phyloP scores from a whole-genome alignment of 2,329 filamentous ascomycete genomes.

The Biscogniauxia sp. region DNA sequence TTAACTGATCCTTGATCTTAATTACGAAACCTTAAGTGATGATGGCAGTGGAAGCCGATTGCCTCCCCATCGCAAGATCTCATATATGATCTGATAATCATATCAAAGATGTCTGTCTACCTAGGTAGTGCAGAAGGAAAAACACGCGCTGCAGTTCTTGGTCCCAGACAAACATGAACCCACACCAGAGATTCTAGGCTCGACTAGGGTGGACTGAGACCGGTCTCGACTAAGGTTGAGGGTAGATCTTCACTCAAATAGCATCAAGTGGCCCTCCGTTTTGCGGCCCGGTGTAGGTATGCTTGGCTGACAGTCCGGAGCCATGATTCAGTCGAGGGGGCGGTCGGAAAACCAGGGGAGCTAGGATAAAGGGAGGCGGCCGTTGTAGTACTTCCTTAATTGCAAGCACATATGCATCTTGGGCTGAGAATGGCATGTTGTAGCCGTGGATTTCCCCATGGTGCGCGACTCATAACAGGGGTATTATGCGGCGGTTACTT shows the following conservation, averaged over 20 bases:
- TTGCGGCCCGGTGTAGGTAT: background rate
- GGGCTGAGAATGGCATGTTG: background rate
- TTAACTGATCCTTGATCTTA: slow-evolving; percentile 1
- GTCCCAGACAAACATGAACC: background rate
- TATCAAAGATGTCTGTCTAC: background rate
- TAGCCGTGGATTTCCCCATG: background rate
- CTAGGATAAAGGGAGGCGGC: background rate
- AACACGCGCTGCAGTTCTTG: background rate
- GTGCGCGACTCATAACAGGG: background rate
- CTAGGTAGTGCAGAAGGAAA: background rate
- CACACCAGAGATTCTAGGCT: background rate
- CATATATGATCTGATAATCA: slow-evolving; percentile 1
- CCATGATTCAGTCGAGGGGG: background rate
- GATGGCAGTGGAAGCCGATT: background rate
- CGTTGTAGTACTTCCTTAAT: background rate
- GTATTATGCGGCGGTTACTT: background rate
- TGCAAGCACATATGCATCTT: background rate
- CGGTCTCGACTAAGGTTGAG: background rate
- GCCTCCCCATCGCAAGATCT: background rate
- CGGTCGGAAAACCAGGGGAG: background rate
- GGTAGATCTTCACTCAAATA: background rate
- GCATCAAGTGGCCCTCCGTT: background rate
- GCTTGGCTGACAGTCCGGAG: background rate
- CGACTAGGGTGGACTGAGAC: background rate
- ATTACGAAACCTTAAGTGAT: background rate